phyloP scores from a whole-genome alignment of 2,329 filamentous ascomycete genomes.

The Stagonosporopsis cucurbitacearum region DNA sequence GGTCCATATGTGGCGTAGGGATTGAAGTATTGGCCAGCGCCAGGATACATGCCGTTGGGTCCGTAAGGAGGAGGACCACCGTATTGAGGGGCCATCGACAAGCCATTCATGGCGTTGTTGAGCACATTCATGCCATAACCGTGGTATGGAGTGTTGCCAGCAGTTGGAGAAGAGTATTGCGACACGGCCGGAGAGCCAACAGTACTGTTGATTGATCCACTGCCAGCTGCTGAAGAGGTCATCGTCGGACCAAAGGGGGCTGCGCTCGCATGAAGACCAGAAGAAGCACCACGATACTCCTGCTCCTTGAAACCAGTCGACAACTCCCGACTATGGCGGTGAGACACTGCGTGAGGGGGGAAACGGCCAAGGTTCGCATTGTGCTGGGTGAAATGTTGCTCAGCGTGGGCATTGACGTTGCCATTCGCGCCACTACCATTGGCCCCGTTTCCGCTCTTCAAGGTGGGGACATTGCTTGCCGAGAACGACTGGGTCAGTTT shows the following conservation, averaged over 20 bases:
- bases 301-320: constrained; percentile 58
- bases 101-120: constrained; percentile 70
- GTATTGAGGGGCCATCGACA: constrained; percentile 55
- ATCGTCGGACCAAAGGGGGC: constrained; percentile 75
- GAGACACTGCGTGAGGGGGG: constrained; percentile 68
- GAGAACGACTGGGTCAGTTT: constrained; percentile 90
- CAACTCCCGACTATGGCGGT: constrained; percentile 76
- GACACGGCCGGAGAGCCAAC: constrained; percentile 42
- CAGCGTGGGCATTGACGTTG: constrained; percentile 59
- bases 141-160: constrained; percentile 51
- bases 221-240: constrained; percentile 41
- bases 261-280: constrained; percentile 79
- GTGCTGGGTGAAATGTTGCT: constrained; percentile 70
- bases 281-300: constrained; percentile 66
- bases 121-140: constrained; percentile 68
- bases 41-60: constrained; percentile 34
- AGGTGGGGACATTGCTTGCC: constrained; percentile 83
- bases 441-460: constrained; percentile 70
- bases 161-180: constrained; percentile 39
- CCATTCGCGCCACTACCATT: constrained; percentile 30
- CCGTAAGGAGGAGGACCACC: constrained; percentile 34
- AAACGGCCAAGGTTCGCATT: constrained; percentile 83
- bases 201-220: constrained; percentile 27
- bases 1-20: constrained; percentile 49
- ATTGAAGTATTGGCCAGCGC: constrained; percentile 31